A percentile compares a stretch with the other conserved stretches of the same genome.
Evolutionary conservation across 2,329 filamentous ascomycete genomes (phyloP).

Genomic region (Penicillium nordicum): DNA sequence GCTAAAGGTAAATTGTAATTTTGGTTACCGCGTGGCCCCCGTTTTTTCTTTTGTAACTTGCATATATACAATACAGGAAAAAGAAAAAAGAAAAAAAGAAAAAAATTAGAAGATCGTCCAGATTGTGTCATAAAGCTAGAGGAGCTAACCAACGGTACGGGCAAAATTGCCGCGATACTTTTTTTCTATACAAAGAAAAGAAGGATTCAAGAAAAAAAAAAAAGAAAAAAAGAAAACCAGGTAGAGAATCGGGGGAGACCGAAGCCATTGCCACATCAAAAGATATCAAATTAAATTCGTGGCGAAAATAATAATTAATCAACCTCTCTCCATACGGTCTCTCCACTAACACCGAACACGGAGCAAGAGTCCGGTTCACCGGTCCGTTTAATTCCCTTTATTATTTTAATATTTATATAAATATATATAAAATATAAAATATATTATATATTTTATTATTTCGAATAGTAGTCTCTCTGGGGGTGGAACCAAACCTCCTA

Average conservation of each 20-base stretch:
- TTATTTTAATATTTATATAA: neutral
- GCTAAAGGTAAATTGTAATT: constrained; percentile 10
- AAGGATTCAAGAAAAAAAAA: neutral
- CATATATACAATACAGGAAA: neutral
- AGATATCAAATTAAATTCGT: constrained; percentile 14
- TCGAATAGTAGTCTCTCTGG: constrained; percentile 12
- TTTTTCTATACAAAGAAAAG: constrained; percentile 15
- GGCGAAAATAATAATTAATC: neutral
- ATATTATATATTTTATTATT: neutral
- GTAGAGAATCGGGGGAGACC: constrained; percentile 3
- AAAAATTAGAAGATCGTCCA: constrained; percentile 12
- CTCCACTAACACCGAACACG: constrained; percentile 5
- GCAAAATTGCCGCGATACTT: constrained; percentile 14
- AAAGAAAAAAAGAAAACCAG: neutral
- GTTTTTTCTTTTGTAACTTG: constrained; percentile 3
- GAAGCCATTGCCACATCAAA: constrained; percentile 17
- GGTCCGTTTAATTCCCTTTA: neutral
- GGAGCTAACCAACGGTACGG: neutral
- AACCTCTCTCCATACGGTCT: neutral
- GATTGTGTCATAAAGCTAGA: constrained; percentile 16
- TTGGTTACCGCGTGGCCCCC: constrained; percentile 6
- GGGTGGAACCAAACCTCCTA: constrained; percentile 17
- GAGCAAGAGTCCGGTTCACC: constrained; percentile 19
- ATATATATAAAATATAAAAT: too few species aligned
- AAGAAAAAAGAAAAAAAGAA: neutral